Evolutionary conservation across 805 yeast species (phyloP), one percentile per base, ranked within the genome.

Genomic region (Wickerhamiella lipophila): DNA sequence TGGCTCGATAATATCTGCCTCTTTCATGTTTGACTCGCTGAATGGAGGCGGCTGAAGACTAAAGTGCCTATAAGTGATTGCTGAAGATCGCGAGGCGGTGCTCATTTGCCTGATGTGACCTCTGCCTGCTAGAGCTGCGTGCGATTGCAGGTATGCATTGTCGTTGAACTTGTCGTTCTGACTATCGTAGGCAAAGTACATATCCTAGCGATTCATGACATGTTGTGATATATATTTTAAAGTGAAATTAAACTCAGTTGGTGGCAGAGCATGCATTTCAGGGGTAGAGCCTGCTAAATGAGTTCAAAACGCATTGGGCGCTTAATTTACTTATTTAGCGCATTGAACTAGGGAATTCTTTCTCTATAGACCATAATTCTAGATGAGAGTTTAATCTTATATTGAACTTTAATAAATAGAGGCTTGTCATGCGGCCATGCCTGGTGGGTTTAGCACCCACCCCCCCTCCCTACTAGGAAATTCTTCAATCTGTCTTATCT

Each of bases 61-160:
- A 30, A 42, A 29, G 18, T 42, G 46, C n/a, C 46, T 15, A 29
- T 29, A 42, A 21, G 36, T 42, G 9, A 42, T 16, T 11, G 46
- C 35, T 18, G 46, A 42, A 12, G 30, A 13, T 18, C 29, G 27
- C 5, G 46, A 27, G 3, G 25, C 22, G 13, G 36, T 18, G n/a
- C 46, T 42, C 36, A 42, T 29, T 21, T 42, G 46, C 12, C 46
- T 23, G 11, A 23, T 23, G 38, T 32, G 38, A 7, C 38, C 38
- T 11, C 38, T 13, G 3, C 38, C 38, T 32, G 38, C 19, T 32
- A 16, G 19, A 7, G 38, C 38, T n/a, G 38, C 38, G 38, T 32
- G 38, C 8, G 38, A 32, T 15, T 32, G 38, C 11, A 32, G 38
- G 11, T 32, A 32, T 15, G 38, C 38, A 32, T n/a, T 4, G 19